Percentiles rank a stretch among this genome's conserved stretches.
Conservation (phyloP, 2,329 filamentous ascomycete genomes). For the Sphaerulina musiva region DNA sequence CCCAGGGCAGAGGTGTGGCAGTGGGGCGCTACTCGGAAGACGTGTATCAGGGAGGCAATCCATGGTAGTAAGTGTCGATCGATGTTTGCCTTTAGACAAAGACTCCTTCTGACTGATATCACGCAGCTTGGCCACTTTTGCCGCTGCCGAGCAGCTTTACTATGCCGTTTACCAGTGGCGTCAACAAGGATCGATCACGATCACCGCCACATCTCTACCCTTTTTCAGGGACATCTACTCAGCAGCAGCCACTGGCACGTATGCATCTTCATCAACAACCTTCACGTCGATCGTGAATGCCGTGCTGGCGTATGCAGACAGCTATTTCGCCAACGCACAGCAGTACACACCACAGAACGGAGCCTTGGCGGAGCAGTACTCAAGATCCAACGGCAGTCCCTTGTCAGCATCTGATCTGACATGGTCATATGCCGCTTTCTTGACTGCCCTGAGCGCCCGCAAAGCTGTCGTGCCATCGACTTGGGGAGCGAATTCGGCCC, state of each 20-base stretch:
- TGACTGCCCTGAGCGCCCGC: slow-evolving; percentile 56
- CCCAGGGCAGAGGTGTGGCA: slow-evolving; percentile 51
- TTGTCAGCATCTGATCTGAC: slow-evolving; percentile 62
- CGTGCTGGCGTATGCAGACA: slow-evolving; percentile 58
- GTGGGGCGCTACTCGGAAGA: slow-evolving; percentile 49
- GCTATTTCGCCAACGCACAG: slow-evolving; percentile 41
- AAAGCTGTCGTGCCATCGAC: slow-evolving; percentile 50
- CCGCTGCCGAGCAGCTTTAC: slow-evolving; percentile 74
- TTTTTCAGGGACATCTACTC: slow-evolving; percentile 66
- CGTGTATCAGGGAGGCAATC: slow-evolving; percentile 69
- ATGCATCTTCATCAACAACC: slow-evolving; percentile 42
- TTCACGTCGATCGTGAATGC: slow-evolving; percentile 49
- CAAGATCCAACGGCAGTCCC: slow-evolving; percentile 44
- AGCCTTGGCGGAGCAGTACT: slow-evolving; percentile 62
- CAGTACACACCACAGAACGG: slow-evolving; percentile 53
- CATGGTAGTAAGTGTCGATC: slow-evolving; percentile 48
- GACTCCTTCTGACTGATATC: neutral
- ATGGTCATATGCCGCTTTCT: slow-evolving; percentile 66
- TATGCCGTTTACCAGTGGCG: slow-evolving; percentile 69
- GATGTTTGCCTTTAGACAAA: neutral
- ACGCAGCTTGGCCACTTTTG: slow-evolving; percentile 56
- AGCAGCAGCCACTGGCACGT: slow-evolving; percentile 56
- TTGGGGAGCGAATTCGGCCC: slow-evolving; percentile 41
- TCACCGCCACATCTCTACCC: slow-evolving; percentile 57
- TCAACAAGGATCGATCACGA: slow-evolving; percentile 53